Evolutionary conservation across 2,329 filamentous ascomycete species (phyloP).

Genomic region (Diaporthe velutina): DNA sequence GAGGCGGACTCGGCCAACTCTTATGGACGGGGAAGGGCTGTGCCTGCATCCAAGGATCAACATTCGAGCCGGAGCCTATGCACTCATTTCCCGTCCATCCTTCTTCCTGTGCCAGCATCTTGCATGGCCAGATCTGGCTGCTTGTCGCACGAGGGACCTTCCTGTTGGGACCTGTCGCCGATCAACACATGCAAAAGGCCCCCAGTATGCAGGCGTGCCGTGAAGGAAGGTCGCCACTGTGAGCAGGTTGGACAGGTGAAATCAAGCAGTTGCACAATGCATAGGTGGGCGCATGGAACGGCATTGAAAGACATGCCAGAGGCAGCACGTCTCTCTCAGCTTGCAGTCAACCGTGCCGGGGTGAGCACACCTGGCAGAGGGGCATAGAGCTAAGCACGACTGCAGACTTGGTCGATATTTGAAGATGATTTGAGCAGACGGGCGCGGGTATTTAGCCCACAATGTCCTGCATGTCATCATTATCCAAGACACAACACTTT

Average conservation of each 20-base stretch:
- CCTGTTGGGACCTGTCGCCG: background rate
- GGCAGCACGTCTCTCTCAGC: background rate
- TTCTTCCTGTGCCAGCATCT: background rate
- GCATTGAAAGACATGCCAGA: background rate
- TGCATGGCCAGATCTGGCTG: constrained; percentile 3
- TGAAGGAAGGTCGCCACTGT: background rate
- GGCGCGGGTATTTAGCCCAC: background rate
- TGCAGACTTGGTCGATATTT: background rate
- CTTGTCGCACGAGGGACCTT: background rate
- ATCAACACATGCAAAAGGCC: background rate
- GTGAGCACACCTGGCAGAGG: background rate
- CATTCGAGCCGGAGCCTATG: background rate
- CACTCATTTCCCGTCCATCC: background rate
- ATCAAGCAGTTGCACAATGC: background rate
- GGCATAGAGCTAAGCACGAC: background rate
- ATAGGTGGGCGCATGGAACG: background rate
- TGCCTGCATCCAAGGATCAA: constrained; percentile 10
- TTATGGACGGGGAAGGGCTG: background rate
- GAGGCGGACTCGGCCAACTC: background rate
- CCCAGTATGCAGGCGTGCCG: background rate
- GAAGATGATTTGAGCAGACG: background rate
- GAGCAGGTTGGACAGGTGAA: background rate
- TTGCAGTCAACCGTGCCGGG: background rate
- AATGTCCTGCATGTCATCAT: background rate
- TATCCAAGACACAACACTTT: background rate